Conservation (phyloP, 208 protist species). For the Entamoeba nuttalli region DNA sequence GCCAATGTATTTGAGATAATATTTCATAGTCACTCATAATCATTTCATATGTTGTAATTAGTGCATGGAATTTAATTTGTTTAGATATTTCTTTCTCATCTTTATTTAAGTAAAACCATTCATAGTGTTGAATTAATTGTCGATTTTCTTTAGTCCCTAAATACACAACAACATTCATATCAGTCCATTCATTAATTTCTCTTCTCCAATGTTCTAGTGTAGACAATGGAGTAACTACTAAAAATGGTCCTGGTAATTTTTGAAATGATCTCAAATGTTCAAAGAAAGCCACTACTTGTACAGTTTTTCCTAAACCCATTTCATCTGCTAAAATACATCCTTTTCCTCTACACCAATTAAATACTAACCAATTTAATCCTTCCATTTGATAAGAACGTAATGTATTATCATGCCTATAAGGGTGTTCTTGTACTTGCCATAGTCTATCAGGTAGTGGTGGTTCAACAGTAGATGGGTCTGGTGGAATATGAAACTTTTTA, state of each 20-base stretch:
- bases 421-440: not conserved
- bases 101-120: constrained; percentile 1
- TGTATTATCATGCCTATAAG: not conserved
- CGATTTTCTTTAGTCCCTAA: constrained; percentile 16
- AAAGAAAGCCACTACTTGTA: constrained; percentile 24
- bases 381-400: not conserved
- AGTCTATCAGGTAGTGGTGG: not conserved
- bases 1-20: constrained; percentile 14
- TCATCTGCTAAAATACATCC: not conserved
- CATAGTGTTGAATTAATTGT: constrained; percentile 3
- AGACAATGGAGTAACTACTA: constrained; percentile 27
- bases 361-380: not conserved
- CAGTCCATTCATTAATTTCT: constrained; percentile 24
- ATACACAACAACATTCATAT: constrained; percentile 1
- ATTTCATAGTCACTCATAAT: constrained; percentile 4
- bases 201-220: constrained; percentile 26
- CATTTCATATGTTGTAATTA: constrained; percentile 37
- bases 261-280: not conserved
- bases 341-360: not conserved
- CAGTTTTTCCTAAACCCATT: constrained; percentile 32
- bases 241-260: constrained; percentile 20
- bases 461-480: not conserved
- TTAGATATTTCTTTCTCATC: not conserved
- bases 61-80: constrained; percentile 29
- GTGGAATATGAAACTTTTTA: not conserved